These are phyloP conservation scores for Brasenia schreberi DNA, from an alignment of 164 flowering plant species.

Conservation along the genomic window DNA sequence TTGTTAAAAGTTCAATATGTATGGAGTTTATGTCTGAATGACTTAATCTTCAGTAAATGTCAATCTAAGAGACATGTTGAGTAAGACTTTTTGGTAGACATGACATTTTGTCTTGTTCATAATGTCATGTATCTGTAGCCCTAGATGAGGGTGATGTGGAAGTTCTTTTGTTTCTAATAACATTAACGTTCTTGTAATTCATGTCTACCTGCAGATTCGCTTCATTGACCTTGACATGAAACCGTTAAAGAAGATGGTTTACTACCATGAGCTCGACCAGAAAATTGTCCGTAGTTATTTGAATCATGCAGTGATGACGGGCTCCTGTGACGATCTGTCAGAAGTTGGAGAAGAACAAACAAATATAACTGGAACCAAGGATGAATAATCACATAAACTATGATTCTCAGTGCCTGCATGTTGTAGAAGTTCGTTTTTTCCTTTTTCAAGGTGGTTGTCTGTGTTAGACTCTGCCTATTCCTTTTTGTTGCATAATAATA, in stretches of 20 bases:
- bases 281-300: constrained; percentile 48
- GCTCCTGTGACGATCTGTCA: not conserved
- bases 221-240: constrained; percentile 88
- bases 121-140: not conserved
- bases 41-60: not conserved
- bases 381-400: not conserved
- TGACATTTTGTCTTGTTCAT: not conserved
- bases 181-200: not conserved
- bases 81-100: too few species aligned
- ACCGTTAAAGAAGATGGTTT: constrained; percentile 60
- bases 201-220: constrained; percentile 28
- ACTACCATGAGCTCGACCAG: constrained; percentile 69
- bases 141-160: not conserved
- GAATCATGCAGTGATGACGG: constrained; percentile 14
- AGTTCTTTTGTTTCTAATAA: not conserved
- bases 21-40: not conserved
- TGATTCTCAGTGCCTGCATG: not conserved
- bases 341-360: not conserved
- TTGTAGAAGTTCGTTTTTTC: not conserved
- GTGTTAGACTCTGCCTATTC: not conserved
- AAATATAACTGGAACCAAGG: not conserved
- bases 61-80: not conserved
- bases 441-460: not conserved
- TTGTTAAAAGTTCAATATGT: not conserved
- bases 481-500: too few species aligned